These are phyloP conservation scores for Pythium brassicae DNA, from an alignment of 352 stramenopile species.

Conservation along the genomic window DNA sequence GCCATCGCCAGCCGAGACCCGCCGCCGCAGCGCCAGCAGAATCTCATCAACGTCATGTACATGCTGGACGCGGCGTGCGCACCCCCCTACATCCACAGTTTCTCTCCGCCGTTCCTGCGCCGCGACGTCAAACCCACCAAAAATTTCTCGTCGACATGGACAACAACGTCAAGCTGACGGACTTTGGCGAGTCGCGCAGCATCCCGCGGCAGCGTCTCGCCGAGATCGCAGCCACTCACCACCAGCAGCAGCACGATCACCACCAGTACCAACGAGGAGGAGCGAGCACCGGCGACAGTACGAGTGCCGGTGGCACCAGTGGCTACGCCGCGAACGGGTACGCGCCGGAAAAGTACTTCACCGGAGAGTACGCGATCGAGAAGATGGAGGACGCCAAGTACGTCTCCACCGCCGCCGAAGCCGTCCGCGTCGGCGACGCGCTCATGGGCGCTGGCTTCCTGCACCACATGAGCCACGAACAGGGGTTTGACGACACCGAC, in stretches of 20 bases:
- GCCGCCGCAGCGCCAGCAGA: background rate
- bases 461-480: slow-evolving; percentile 38
- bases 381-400: slow-evolving; percentile 29
- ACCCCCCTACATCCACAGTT: slow-evolving; percentile 48
- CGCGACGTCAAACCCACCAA: slow-evolving; percentile 56
- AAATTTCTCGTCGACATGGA: slow-evolving; percentile 44
- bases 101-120: slow-evolving; percentile 44
- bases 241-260: too few species aligned
- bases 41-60: slow-evolving; percentile 11
- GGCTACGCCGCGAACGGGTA: too few species aligned
- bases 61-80: slow-evolving; percentile 41
- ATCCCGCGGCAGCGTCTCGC: slow-evolving; percentile 7
- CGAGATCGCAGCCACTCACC: background rate
- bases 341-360: slow-evolving; percentile 29
- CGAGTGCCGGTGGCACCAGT: too few species aligned
- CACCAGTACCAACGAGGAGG: too few species aligned
- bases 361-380: slow-evolving; percentile 18
- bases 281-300: too few species aligned
- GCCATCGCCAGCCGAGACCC: background rate
- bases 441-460: slow-evolving; percentile 57
- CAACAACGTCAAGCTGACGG: slow-evolving; percentile 19
- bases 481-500: slow-evolving; percentile 23
- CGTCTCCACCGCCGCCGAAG: slow-evolving; percentile 19
- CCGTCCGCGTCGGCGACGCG: slow-evolving; percentile 35
- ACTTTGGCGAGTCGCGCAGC: slow-evolving; percentile 23